Evolutionary conservation across 108 stramenopile genomes (phyloP), one percentile per base, ranked within the genome.

Genomic region (Bacterosira constricta): DNA sequence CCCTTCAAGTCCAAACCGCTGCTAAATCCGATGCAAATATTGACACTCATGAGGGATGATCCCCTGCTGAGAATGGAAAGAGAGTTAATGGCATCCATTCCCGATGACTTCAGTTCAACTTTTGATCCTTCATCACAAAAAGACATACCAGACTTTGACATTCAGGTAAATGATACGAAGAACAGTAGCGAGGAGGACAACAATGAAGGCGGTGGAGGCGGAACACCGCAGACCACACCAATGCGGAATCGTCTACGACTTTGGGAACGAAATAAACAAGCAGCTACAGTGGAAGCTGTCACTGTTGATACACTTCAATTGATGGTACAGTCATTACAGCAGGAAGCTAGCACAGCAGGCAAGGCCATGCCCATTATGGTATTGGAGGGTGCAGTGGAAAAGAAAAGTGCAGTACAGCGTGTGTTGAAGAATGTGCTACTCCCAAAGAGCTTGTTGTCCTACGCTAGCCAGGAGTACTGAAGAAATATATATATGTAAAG

Each of bases 41-140:
- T 77, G 26, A 45, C 61, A 42, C 29, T 70, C 11, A 70, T 77
- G 77, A 64, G 69, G 55, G 69, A 77, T 47, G 69, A 77, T 77
- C 69, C 77, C 0, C 46, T 77, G 17, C 44, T 77, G 31, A 37
- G 77, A 10, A 57, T 69, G 29, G 77, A 77, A 38, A 39, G 69
- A 52, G 69, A 69, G 57, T 41, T 77, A 17, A 70, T 69, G 77
- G 55, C 63, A 12, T 77, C 77, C 0, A 63, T 77, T n/a, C 77
- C 77, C 1, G 77, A 77, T 65, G 77, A 77, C 41, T 77, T 77
- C 23, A 47, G 63, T 13, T 73, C 72, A n/a, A 73, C 55, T 36
- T 65, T 47, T n/a, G 56, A 65, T 15, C 37, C 34, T 39, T 66
- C 75, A 21, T 57, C 37, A 41, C 42, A 75, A 8, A 27, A 47